Conservation (phyloP, 768 basidiomycete species). For the Filobasidium floriforme region DNA sequence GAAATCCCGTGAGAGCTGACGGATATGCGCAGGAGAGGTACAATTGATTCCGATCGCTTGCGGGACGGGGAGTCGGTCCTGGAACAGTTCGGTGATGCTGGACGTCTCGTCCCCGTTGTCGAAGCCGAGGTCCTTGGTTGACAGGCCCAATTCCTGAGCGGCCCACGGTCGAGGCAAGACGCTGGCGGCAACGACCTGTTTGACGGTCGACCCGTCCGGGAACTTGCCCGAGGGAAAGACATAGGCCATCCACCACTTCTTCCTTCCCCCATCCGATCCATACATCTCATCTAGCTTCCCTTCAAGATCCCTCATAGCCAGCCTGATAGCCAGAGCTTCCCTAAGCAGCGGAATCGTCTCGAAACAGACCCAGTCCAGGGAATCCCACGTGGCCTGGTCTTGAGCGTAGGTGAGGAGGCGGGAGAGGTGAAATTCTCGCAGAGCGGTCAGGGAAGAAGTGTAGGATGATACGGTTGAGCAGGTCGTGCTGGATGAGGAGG, state of each 20-base stretch:
- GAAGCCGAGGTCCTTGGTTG: neutral
- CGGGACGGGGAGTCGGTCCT: conserved; percentile 5
- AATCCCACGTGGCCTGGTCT: conserved; percentile 52
- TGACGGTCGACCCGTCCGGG: conserved; percentile 38
- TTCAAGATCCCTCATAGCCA: conserved; percentile 52
- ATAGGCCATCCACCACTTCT: conserved; percentile 69
- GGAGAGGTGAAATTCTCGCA: conserved; percentile 59
- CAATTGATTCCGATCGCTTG: conserved; percentile 63
- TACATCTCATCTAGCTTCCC: neutral
- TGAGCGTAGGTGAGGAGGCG: conserved; percentile 55
- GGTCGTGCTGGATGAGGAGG: conserved; percentile 47
- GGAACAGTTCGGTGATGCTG: neutral
- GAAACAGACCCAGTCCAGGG: conserved; percentile 62
- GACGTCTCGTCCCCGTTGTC: neutral
- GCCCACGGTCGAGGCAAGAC: conserved; percentile 12
- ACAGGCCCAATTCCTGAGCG: neutral
- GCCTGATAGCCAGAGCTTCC: conserved; percentile 61
- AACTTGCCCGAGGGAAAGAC: conserved; percentile 52
- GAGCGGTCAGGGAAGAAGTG: conserved; percentile 53
- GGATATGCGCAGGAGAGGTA: conserved; percentile 52
- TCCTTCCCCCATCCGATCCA: conserved; percentile 43
- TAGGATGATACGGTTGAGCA: conserved; percentile 69
- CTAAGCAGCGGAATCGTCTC: conserved; percentile 66
- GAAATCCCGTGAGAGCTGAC: conserved; percentile 48
- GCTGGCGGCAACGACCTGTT: conserved; percentile 48